These are phyloP conservation scores for Nicotiana noctiflora DNA, from an alignment of 257 asterid genomes.

Conservation along the genomic window DNA sequence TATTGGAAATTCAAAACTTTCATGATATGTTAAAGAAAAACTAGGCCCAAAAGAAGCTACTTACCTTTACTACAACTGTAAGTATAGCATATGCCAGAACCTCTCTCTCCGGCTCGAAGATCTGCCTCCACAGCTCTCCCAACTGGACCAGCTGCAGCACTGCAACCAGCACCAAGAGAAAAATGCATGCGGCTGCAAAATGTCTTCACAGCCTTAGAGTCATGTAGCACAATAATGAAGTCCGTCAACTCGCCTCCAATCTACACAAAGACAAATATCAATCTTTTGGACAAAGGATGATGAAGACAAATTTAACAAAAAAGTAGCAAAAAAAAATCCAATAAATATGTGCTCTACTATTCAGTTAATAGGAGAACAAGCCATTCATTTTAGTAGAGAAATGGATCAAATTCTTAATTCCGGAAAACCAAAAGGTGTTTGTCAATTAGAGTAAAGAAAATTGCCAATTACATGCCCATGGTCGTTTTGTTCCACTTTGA, in stretches of 20 bases:
- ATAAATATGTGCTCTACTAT: background rate
- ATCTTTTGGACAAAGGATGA: background rate
- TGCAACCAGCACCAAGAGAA: slow-evolving; percentile 99
- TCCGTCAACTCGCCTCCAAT: slow-evolving; percentile 95
- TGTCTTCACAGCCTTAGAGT: slow-evolving; percentile 81
- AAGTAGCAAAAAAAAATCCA: background rate
- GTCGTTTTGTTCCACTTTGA: background rate
- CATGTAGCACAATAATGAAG: slow-evolving; percentile 90
- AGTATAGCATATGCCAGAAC: slow-evolving; percentile 98
- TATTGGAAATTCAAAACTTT: background rate
- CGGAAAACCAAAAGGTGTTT: background rate
- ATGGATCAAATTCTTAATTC: background rate
- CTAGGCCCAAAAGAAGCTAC: background rate
- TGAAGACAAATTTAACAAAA: slow-evolving; percentile 1
- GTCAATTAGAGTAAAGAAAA: background rate
- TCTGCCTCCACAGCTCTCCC: slow-evolving; percentile 99
- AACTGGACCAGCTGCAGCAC: slow-evolving; percentile 98
- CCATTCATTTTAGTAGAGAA: background rate
- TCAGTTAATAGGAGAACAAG: background rate
- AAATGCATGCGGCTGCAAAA: slow-evolving; percentile 97
- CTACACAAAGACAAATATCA: slow-evolving; percentile 26
- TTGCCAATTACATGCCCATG: background rate
- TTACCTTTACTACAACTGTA: slow-evolving; percentile 99
- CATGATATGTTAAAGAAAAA: background rate
- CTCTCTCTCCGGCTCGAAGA: slow-evolving; percentile 94